A percentile compares a stretch with the other conserved stretches of the same genome.
These are phyloP conservation scores for Areca catechu DNA, from an alignment of 176 grass and related monocot species.

Conservation along the genomic window DNA sequence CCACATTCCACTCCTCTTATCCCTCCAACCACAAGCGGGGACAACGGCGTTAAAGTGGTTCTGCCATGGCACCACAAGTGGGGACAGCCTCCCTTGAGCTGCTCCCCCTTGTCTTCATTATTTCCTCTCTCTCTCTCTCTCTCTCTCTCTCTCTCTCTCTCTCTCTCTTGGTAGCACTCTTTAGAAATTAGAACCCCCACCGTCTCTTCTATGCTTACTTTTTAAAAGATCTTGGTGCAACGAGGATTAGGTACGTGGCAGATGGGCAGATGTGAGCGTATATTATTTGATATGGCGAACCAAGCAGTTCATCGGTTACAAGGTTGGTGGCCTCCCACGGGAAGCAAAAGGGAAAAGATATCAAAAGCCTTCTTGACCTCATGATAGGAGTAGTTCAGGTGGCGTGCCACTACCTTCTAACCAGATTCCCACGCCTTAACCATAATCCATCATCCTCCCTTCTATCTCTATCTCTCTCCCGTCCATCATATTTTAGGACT, in stretches of 20 bases:
- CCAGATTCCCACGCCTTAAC: slow-evolving; percentile 13
- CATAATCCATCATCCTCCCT: slow-evolving; percentile 1
- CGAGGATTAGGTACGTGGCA: too few relatives aligned
- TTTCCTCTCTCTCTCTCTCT: background rate
- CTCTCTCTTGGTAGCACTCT: background rate
- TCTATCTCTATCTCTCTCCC: background rate
- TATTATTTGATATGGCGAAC: too few relatives aligned
- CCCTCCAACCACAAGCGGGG: slow-evolving; percentile 20
- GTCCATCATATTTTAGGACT: background rate
- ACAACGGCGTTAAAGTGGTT: slow-evolving; percentile 43
- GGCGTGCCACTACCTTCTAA: slow-evolving; percentile 6
- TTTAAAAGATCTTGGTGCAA: too few relatives aligned
- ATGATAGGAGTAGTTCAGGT: slow-evolving; percentile 1
- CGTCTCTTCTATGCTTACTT: too few relatives aligned
- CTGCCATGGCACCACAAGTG: slow-evolving; percentile 30
- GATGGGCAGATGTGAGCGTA: too few relatives aligned
- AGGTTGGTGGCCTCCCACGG: too few relatives aligned
- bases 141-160: slow-evolving; percentile 1
- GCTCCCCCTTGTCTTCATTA: slow-evolving; percentile 15
- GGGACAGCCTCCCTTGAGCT: slow-evolving; percentile 28
- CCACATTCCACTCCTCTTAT: background rate
- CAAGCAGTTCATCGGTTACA: too few relatives aligned
- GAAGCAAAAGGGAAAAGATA: background rate
- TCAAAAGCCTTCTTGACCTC: background rate
- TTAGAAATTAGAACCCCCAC: too few relatives aligned